Evolutionary conservation across 768 basidiomycete species (phyloP).

Genomic region (Lyophyllum shimeji): DNA sequence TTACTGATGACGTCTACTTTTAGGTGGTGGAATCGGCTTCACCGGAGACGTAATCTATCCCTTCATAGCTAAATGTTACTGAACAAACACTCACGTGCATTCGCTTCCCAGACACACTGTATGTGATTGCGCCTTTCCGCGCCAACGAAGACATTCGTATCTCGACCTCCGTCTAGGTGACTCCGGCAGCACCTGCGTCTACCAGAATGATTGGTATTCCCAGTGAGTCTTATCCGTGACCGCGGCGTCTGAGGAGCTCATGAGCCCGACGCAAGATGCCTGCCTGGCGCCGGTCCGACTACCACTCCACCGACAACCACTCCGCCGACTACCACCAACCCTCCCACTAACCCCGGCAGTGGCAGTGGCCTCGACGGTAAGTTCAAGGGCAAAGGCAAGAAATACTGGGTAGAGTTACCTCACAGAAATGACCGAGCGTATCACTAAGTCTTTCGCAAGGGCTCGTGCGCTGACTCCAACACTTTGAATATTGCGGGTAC

Average conservation of each 20-base stretch:
- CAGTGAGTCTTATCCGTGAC: slow-evolving; percentile 14
- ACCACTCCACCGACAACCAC: slow-evolving; percentile 9
- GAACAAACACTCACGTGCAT: neutral
- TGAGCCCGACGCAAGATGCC: slow-evolving; percentile 23
- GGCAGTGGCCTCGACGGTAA: slow-evolving; percentile 19
- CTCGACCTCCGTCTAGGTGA: slow-evolving; percentile 21
- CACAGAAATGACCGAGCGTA: too few relatives aligned
- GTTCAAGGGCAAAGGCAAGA: slow-evolving; percentile 27
- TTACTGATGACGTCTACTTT: neutral
- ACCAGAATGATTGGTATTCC: slow-evolving; percentile 29
- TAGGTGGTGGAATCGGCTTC: slow-evolving; percentile 31
- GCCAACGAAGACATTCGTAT: neutral
- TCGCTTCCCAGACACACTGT: slow-evolving; percentile 21
- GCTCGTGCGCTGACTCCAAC: slow-evolving; percentile 29
- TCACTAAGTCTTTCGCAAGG: slow-evolving; percentile 15
- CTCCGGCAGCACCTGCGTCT: slow-evolving; percentile 30
- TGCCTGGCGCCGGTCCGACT: slow-evolving; percentile 22
- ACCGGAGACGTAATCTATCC: slow-evolving; percentile 27
- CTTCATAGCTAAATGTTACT: neutral
- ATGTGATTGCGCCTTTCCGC: neutral
- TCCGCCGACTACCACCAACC: neutral
- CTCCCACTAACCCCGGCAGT: neutral
- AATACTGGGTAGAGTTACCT: slow-evolving; percentile 22
- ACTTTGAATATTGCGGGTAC: slow-evolving; percentile 29
- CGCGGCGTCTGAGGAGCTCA: neutral